Percentiles rank a stretch among this genome's conserved stretches.
These are phyloP conservation scores for Penicillium robsamsonii DNA, from an alignment of 495 filamentous ascomycete genomes.

Conservation along the genomic window DNA sequence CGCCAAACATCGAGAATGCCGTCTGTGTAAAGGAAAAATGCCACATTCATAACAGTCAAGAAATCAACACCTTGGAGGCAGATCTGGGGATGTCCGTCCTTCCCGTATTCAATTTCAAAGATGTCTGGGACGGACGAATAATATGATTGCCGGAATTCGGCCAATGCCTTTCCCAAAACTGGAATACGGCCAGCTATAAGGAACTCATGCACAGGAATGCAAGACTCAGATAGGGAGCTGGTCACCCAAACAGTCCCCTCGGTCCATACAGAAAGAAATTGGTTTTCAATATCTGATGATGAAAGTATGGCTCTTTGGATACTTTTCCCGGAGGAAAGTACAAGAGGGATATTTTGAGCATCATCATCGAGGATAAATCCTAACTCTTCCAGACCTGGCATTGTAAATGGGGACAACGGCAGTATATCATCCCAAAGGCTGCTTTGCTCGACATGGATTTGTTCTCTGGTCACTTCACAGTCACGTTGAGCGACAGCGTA, in stretches of 20 bases:
- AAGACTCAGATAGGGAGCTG: constrained; percentile 58
- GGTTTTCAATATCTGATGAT: constrained; percentile 56
- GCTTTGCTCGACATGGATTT: constrained; percentile 61
- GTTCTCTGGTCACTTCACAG: constrained; percentile 73
- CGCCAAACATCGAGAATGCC: constrained; percentile 83
- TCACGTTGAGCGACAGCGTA: constrained; percentile 87
- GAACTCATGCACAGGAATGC: constrained; percentile 81
- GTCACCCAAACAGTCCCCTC: constrained; percentile 49
- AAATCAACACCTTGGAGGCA: constrained; percentile 68
- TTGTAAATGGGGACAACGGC: constrained; percentile 61
- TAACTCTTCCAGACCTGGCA: constrained; percentile 16
- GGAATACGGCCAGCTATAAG: constrained; percentile 71
- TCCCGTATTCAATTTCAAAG: constrained; percentile 54
- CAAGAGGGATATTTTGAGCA: constrained; percentile 4
- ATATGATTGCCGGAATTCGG: constrained; percentile 45
- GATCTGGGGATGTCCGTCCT: constrained; percentile 50
- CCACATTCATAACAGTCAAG: constrained; percentile 71
- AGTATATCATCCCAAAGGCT: constrained; percentile 73
- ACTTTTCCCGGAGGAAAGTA: constrained; percentile 23
- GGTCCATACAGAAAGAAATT: constrained; percentile 37
- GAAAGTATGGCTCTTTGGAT: constrained; percentile 49
- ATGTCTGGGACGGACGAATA: constrained; percentile 54
- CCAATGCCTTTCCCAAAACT: constrained; percentile 61
- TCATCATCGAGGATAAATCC: constrained; percentile 22
- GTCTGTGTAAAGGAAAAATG: constrained; percentile 80